These are phyloP conservation scores for Cydonia oblonga DNA, from an alignment of 331 rosid genomes.

Conservation along the genomic window DNA sequence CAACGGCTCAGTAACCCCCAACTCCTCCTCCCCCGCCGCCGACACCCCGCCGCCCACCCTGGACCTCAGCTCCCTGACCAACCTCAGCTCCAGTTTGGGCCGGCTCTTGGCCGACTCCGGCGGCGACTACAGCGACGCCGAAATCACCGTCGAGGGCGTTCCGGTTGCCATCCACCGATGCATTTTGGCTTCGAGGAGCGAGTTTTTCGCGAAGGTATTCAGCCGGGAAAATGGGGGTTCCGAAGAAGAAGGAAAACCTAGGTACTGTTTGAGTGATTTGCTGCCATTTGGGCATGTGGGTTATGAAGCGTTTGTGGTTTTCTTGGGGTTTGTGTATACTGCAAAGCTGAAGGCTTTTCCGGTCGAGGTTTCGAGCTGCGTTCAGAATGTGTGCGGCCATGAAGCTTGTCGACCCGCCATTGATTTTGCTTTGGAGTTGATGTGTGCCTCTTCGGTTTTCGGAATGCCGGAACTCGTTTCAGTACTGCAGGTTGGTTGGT, in stretches of 20 bases:
- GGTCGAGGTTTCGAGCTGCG: conserved; percentile 39
- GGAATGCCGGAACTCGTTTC: conserved; percentile 38
- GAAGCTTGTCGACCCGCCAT: conserved; percentile 50
- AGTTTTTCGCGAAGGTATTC: conserved; percentile 27
- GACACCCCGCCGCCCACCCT: conserved; percentile 39
- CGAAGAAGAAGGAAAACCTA: conserved; percentile 24
- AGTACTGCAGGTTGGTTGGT: conserved; percentile 29
- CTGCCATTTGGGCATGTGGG: conserved; percentile 44
- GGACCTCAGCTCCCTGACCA: conserved; percentile 27
- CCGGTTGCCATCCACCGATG: conserved; percentile 38
- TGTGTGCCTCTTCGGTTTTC: conserved; percentile 40
- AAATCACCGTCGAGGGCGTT: conserved; percentile 31
- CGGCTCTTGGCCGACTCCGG: conserved; percentile 34
- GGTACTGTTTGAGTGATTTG: conserved; percentile 23
- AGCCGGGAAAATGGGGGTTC: conserved; percentile 12
- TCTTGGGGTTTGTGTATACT: conserved; percentile 33
- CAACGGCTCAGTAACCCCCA: conserved; percentile 49
- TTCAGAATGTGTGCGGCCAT: conserved; percentile 33
- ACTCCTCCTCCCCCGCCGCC: conserved; percentile 17
- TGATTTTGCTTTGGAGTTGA: conserved; percentile 35
- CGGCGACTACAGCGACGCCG: conserved; percentile 39
- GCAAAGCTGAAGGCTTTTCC: conserved; percentile 41
- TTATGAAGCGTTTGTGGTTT: conserved; percentile 35
- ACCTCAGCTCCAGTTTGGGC: conserved; percentile 39
- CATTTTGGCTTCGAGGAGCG: conserved; percentile 40